Percentiles rank a stretch among this genome's conserved stretches.
These are phyloP conservation scores for Aspergillus taichungensis DNA, from an alignment of 495 filamentous ascomycete genomes.

Conservation along the genomic window DNA sequence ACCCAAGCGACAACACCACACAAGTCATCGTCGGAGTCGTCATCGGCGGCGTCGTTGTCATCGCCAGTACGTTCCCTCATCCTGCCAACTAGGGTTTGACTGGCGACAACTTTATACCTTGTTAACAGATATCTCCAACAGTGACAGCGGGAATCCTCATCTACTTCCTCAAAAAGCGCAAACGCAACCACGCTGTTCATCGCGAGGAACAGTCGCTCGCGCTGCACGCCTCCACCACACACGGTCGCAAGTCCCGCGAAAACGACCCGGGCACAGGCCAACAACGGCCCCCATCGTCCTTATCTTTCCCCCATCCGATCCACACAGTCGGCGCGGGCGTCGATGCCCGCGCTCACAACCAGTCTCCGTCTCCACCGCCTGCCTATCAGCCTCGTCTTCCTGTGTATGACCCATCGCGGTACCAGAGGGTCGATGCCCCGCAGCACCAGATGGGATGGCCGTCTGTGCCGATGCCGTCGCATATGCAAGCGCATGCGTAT, in stretches of 20 bases:
- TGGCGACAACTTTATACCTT: not conserved
- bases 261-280: conserved; percentile 1
- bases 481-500: too few relatives aligned
- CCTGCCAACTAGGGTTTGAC: not conserved
- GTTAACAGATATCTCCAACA: conserved; percentile 2
- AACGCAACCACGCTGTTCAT: conserved; percentile 14
- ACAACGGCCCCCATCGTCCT: conserved; percentile 4
- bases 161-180: conserved; percentile 19
- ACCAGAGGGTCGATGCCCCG: conserved; percentile 3
- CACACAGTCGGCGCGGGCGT: too few relatives aligned
- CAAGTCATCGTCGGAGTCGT: conserved; percentile 24
- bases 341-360: not conserved
- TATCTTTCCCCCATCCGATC: not conserved
- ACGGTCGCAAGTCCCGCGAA: conserved; percentile 2
- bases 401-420: conserved; percentile 13
- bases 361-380: conserved; percentile 10
- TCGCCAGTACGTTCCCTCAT: conserved; percentile 15
- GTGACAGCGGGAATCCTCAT: conserved; percentile 17
- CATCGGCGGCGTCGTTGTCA: conserved; percentile 15
- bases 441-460: too few relatives aligned
- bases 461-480: too few relatives aligned
- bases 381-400: conserved; percentile 12
- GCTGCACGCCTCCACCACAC: conserved; percentile 1
- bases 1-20: not conserved
- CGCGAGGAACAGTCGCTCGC: conserved; percentile 15